phyloP scores from a whole-genome alignment of 2,329 filamentous ascomycete species.

The Xylaria sp. region DNA sequence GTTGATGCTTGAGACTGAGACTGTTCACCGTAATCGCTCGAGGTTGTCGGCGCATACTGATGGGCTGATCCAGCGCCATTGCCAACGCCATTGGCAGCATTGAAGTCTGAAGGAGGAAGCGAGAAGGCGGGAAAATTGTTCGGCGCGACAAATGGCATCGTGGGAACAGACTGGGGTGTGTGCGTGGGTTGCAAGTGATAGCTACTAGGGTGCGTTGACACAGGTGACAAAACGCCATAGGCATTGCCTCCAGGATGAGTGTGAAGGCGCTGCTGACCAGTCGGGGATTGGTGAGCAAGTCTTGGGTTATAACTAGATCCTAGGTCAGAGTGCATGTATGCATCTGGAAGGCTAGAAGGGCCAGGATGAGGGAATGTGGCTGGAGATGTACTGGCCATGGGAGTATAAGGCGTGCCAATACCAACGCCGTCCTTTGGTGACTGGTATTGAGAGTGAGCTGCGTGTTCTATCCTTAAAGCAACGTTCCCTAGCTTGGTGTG shows the following conservation, averaged over 20 bases:
- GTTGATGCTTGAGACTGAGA: conserved; percentile 49
- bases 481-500: conserved; percentile 50
- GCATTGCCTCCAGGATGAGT: conserved; percentile 54
- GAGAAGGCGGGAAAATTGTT: conserved; percentile 68
- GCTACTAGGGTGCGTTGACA: conserved; percentile 52
- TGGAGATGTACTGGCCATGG: conserved; percentile 52
- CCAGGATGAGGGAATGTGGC: conserved; percentile 44
- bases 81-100: conserved; percentile 46
- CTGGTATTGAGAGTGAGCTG: conserved; percentile 51
- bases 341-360: conserved; percentile 47
- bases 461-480: conserved; percentile 47
- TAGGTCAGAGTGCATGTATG: conserved; percentile 51
- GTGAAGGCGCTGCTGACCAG: conserved; percentile 51
- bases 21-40: conserved; percentile 55
- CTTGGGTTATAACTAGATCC: conserved; percentile 43
- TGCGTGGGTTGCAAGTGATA: conserved; percentile 54
- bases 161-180: conserved; percentile 51
- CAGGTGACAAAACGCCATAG: conserved; percentile 61
- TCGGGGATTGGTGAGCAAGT: conserved; percentile 49
- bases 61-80: conserved; percentile 45
- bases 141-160: conserved; percentile 59
- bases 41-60: conserved; percentile 46
- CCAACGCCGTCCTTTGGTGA: conserved; percentile 51
- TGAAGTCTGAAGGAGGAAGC: conserved; percentile 66
- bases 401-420: conserved; percentile 53